Percentiles rank a stretch among this genome's conserved stretches.
These are phyloP conservation scores for Exserohilum turcica DNA, from an alignment of 2,329 filamentous ascomycete genomes.

Conservation along the genomic window DNA sequence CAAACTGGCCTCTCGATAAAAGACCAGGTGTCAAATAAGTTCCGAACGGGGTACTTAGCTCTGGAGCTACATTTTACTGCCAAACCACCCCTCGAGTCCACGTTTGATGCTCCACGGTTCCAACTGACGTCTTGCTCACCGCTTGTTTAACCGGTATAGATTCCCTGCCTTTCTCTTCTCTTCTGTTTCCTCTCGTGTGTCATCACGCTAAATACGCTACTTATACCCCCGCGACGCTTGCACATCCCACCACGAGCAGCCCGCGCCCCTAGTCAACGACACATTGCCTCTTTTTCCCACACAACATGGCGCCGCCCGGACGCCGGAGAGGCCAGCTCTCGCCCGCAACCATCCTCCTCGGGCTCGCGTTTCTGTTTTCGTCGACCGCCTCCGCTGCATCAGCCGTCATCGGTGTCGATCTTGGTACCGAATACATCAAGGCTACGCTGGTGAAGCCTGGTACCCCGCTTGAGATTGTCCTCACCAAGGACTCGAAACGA, in stretches of 20 bases:
- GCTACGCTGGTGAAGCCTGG: slow-evolving; percentile 94
- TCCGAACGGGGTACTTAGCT: slow-evolving; percentile 31
- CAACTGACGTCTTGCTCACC: slow-evolving; percentile 14
- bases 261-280: slow-evolving; percentile 9
- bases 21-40: slow-evolving; percentile 37
- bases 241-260: slow-evolving; percentile 30
- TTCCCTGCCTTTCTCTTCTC: slow-evolving; percentile 32
- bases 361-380: slow-evolving; percentile 60
- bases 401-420: slow-evolving; percentile 87
- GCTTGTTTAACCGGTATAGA: slow-evolving; percentile 29
- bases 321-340: slow-evolving; percentile 49
- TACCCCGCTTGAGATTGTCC: slow-evolving; percentile 94
- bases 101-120: slow-evolving; percentile 25
- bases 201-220: slow-evolving; percentile 11
- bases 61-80: slow-evolving; percentile 25
- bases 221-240: slow-evolving; percentile 23
- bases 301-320: slow-evolving; percentile 55
- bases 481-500: slow-evolving; percentile 95
- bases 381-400: slow-evolving; percentile 66
- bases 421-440: slow-evolving; percentile 97
- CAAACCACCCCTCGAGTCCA: slow-evolving; percentile 20
- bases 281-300: slow-evolving; percentile 17
- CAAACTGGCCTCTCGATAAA: slow-evolving; percentile 42
- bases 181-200: slow-evolving; percentile 7
- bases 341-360: slow-evolving; percentile 56